Conservation (phyloP, 805 yeast genomes). For the Tetrapisispora namnaoensis region DNA sequence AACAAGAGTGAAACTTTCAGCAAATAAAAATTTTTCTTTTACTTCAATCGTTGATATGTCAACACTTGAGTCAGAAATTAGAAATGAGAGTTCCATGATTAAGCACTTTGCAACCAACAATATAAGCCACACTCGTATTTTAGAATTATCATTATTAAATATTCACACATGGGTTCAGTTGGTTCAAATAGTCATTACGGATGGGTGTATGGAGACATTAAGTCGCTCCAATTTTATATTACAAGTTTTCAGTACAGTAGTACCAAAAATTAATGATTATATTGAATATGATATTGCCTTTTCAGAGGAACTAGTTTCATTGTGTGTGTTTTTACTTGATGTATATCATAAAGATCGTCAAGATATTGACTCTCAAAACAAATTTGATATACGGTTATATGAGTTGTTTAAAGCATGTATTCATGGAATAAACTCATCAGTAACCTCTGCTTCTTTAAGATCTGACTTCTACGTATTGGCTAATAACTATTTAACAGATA, state of each 20-base stretch:
- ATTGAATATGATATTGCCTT: slow-evolving; percentile 54
- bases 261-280: slow-evolving; percentile 71
- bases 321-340: slow-evolving; percentile 62
- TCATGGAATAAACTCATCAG: slow-evolving; percentile 61
- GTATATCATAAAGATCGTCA: slow-evolving; percentile 43
- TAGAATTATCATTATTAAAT: slow-evolving; percentile 46
- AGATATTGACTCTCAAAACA: slow-evolving; percentile 25
- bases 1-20: slow-evolving; percentile 6
- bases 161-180: slow-evolving; percentile 79
- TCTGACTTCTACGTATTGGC: slow-evolving; percentile 71
- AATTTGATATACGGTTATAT: slow-evolving; percentile 47
- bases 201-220: slow-evolving; percentile 39
- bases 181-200: slow-evolving; percentile 62
- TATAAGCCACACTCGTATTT: slow-evolving; percentile 38
- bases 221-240: slow-evolving; percentile 55
- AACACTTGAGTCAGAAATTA: slow-evolving; percentile 11
- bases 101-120: slow-evolving; percentile 34
- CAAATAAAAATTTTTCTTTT: neutral
- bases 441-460: slow-evolving; percentile 56
- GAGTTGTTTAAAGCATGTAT: slow-evolving; percentile 67
- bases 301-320: slow-evolving; percentile 67
- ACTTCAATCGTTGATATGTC: neutral
- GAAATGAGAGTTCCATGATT: neutral
- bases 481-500: slow-evolving; percentile 51
- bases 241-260: slow-evolving; percentile 63